phyloP scores from a whole-genome alignment of 306 rosid genomes.

The Trifolium dubium region DNA sequence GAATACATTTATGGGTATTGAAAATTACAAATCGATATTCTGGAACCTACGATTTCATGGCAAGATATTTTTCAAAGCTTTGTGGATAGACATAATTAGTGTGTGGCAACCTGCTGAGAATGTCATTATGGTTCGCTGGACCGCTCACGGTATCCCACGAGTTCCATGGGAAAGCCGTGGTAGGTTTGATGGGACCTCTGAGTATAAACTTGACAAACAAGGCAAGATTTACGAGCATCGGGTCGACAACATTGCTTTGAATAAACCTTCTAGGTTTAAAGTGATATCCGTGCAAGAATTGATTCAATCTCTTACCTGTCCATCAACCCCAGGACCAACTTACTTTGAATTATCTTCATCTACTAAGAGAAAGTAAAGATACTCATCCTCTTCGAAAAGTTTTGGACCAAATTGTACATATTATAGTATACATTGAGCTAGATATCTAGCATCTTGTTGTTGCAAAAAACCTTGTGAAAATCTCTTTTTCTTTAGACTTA shows the following conservation, averaged over 20 bases:
- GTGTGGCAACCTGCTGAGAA: constrained; percentile 87
- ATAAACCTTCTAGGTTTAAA: constrained; percentile 70
- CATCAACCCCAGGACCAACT: constrained; percentile 84
- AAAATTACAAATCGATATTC: constrained; percentile 80
- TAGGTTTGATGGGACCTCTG: constrained; percentile 88
- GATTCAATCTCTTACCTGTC: constrained; percentile 70
- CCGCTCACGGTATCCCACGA: constrained; percentile 84
- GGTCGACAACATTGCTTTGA: constrained; percentile 68
- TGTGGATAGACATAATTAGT: constrained; percentile 74
- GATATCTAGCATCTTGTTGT: constrained; percentile 35
- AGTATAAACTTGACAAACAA: constrained; percentile 83
- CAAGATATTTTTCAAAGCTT: constrained; percentile 71
- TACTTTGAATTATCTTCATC: constrained; percentile 65
- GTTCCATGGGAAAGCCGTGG: constrained; percentile 87
- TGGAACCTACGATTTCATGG: constrained; percentile 88
- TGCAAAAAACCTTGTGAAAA: constrained; percentile 23
- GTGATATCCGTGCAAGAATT: constrained; percentile 64
- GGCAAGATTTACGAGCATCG: constrained; percentile 88
- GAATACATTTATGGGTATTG: constrained; percentile 76
- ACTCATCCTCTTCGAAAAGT: constrained; percentile 43
- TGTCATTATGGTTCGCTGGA: constrained; percentile 85
- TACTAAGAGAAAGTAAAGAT: constrained; percentile 42
- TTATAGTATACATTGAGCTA: constrained; percentile 37
- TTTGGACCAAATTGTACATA: constrained; percentile 56
- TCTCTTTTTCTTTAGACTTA: constrained; percentile 16